Conservation (phyloP, 140 eudicot species). For the Oenanthe javanica region DNA sequence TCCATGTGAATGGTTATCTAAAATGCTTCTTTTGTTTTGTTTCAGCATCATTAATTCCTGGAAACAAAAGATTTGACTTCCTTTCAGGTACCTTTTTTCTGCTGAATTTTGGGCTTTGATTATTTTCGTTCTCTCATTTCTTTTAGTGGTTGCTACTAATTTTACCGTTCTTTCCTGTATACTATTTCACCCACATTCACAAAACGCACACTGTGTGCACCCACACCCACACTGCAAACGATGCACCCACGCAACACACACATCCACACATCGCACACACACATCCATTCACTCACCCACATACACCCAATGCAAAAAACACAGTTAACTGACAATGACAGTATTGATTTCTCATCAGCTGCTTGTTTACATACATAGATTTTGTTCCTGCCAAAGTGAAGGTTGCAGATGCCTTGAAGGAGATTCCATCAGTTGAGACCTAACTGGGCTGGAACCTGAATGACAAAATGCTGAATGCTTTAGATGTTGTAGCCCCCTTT, state of each 20-base stretch:
- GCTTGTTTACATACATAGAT: constrained; percentile 34
- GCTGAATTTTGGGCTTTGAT: neutral
- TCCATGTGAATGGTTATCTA: neutral
- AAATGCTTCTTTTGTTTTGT: constrained; percentile 12
- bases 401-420: constrained; percentile 69
- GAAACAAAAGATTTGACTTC: constrained; percentile 55
- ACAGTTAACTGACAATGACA: no score
- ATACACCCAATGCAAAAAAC: no score
- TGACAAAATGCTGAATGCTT: neutral
- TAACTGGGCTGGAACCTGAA: constrained; percentile 7
- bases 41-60: constrained; percentile 62
- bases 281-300: neutral
- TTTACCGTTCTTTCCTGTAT: neutral
- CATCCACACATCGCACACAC: neutral
- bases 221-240: neutral
- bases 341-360: neutral
- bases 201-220: neutral
- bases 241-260: no score
- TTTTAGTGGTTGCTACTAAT: neutral
- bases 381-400: constrained; percentile 78
- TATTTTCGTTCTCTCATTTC: neutral
- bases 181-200: neutral
- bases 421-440: constrained; percentile 30
- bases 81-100: constrained; percentile 51
- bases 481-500: neutral